phyloP scores from a whole-genome alignment of 352 stramenopile species.

The Saprolegnia diclina region DNA sequence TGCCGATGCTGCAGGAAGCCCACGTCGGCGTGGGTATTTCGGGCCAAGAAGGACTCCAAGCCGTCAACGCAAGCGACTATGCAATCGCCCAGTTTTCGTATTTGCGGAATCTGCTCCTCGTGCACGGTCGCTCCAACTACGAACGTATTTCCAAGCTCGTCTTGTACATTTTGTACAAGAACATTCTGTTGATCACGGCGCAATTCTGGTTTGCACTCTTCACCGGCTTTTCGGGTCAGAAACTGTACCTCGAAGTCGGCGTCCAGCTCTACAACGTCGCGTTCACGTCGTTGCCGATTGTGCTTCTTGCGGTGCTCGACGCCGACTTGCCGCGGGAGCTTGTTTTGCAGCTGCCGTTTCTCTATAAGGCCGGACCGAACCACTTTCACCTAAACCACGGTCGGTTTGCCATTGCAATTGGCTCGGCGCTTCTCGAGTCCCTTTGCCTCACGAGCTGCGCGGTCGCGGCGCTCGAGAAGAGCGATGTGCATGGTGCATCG shows the following conservation, averaged over 20 bases:
- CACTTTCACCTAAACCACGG: conserved; percentile 62
- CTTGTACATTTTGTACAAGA: conserved; percentile 94
- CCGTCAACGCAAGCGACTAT: conserved; percentile 92
- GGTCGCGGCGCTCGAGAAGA: conserved; percentile 39
- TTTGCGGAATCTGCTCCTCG: conserved; percentile 84
- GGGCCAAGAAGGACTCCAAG: conserved; percentile 88
- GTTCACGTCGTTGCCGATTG: conserved; percentile 64
- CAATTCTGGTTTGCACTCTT: conserved; percentile 76
- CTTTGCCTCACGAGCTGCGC: conserved; percentile 57
- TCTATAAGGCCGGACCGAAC: conserved; percentile 48
- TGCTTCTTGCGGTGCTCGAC: conserved; percentile 61
- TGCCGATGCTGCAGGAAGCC: conserved; percentile 93
- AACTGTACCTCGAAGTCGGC: conserved; percentile 74
- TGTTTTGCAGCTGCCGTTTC: conserved; percentile 58
- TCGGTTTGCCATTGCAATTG: conserved; percentile 57
- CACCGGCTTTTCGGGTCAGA: conserved; percentile 71
- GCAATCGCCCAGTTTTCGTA: conserved; percentile 92
- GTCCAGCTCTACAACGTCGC: conserved; percentile 76
- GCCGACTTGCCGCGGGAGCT: conserved; percentile 61
- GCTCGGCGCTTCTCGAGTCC: conserved; percentile 66
- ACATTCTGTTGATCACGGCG: conserved; percentile 62
- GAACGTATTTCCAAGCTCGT: conserved; percentile 83
- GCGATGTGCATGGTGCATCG: conserved; percentile 35
- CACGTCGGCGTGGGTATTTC: conserved; percentile 92
- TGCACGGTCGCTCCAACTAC: conserved; percentile 90